Evolutionary conservation across 2,329 filamentous ascomycete species (phyloP).

Genomic region (Stachybotrys echinatus): DNA sequence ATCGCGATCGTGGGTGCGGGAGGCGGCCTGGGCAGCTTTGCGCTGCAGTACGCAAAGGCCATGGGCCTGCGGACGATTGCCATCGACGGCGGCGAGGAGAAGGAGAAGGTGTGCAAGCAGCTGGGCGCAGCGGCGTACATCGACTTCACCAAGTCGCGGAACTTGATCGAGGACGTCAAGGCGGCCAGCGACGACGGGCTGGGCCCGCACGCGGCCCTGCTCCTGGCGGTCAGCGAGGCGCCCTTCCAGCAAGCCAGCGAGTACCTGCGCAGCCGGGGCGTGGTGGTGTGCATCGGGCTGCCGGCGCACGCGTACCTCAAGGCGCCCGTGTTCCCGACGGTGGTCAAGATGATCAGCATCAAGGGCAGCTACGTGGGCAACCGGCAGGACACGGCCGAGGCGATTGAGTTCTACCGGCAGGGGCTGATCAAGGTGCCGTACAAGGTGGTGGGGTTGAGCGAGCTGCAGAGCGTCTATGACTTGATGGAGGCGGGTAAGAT

Average conservation of each 20-base stretch:
- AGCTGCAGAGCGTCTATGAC: constrained; percentile 71
- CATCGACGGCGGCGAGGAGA: constrained; percentile 79
- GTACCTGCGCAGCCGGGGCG: constrained; percentile 75
- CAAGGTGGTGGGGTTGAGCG: constrained; percentile 72
- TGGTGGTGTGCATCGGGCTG: constrained; percentile 79
- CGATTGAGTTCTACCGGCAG: constrained; percentile 76
- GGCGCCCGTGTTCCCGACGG: constrained; percentile 80
- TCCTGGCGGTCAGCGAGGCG: constrained; percentile 78
- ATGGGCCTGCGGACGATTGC: constrained; percentile 76
- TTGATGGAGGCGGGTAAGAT: constrained; percentile 63
- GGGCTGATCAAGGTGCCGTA: constrained; percentile 79
- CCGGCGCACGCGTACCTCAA: constrained; percentile 74
- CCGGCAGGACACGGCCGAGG: constrained; percentile 76
- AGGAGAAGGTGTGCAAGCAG: constrained; percentile 61
- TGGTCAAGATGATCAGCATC: constrained; percentile 81
- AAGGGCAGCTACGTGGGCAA: constrained; percentile 89
- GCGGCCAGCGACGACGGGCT: constrained; percentile 68
- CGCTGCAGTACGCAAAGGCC: constrained; percentile 78
- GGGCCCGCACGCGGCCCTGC: constrained; percentile 77
- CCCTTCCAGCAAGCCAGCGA: constrained; percentile 87
- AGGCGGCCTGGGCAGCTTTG: constrained; percentile 70
- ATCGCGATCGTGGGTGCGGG: constrained; percentile 80
- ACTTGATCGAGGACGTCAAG: constrained; percentile 76
- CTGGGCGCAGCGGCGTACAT: constrained; percentile 69
- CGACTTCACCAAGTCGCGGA: constrained; percentile 69